A percentile compares a stretch with the other conserved stretches of the same genome.
Evolutionary conservation across 1,139 yeast species (phyloP).

Genomic region (Dujonia santamariae): DNA sequence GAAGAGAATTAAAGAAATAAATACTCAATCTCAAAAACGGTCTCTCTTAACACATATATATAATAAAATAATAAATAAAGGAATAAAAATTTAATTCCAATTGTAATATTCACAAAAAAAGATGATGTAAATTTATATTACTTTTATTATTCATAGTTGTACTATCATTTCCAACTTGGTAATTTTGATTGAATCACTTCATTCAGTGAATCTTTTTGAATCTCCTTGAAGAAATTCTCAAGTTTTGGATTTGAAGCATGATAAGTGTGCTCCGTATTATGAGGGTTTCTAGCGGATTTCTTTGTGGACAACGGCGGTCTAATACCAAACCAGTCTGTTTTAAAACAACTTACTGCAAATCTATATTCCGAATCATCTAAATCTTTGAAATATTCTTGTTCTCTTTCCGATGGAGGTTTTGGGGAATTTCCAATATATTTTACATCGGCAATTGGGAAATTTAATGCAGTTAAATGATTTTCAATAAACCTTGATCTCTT

Average conservation of each 20-base stretch:
- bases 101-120: background rate
- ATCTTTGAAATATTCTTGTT: conserved; percentile 36
- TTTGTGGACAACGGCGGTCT: conserved; percentile 34
- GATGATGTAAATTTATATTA: background rate
- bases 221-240: conserved; percentile 18
- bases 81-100: background rate
- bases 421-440: conserved; percentile 67
- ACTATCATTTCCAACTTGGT: background rate
- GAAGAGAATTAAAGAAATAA: conserved; percentile 47
- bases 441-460: conserved; percentile 29
- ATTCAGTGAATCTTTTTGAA: conserved; percentile 8
- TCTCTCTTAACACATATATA: background rate
- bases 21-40: background rate
- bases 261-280: conserved; percentile 45
- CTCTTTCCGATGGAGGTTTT: conserved; percentile 31
- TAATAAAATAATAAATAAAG: background rate
- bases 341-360: conserved; percentile 57
- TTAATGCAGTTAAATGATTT: conserved; percentile 53
- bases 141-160: background rate
- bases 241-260: conserved; percentile 24
- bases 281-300: conserved; percentile 61
- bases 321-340: conserved; percentile 61
- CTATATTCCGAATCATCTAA: conserved; percentile 45
- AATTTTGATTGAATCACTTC: conserved; percentile 13
- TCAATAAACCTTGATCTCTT: conserved; percentile 57